phyloP scores from a whole-genome alignment of 2,329 filamentous ascomycete genomes.

The Thelonectria rubi region DNA sequence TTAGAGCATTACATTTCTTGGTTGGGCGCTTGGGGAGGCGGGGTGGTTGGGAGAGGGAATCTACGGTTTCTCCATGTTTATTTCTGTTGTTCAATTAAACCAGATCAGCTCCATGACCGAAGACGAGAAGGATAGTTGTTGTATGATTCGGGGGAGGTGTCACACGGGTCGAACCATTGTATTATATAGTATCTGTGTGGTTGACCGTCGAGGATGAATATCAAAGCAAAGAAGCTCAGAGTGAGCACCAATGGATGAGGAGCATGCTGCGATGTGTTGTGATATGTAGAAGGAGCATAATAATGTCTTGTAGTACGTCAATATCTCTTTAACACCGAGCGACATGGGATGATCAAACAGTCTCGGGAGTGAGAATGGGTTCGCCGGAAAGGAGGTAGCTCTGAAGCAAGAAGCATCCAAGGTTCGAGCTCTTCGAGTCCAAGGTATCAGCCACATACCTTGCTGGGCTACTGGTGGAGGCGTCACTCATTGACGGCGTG shows the following conservation, averaged over 20 bases:
- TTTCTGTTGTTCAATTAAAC: slow-evolving; percentile 16
- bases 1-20: slow-evolving; percentile 36
- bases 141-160: slow-evolving; percentile 32
- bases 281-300: too few species aligned
- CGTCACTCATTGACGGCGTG: too few species aligned
- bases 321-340: too few species aligned
- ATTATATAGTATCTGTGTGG: slow-evolving; percentile 32
- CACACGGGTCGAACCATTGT: slow-evolving; percentile 23
- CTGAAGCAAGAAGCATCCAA: too few species aligned
- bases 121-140: slow-evolving; percentile 25
- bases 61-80: slow-evolving; percentile 6
- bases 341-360: too few species aligned
- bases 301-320: too few species aligned
- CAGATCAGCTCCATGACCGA: slow-evolving; percentile 16
- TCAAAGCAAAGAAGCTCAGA: slow-evolving; percentile 25
- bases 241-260: slow-evolving; percentile 19
- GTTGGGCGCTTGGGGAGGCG: slow-evolving; percentile 34
- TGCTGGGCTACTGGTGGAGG: too few species aligned
- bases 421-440: too few species aligned
- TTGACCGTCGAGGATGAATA: slow-evolving; percentile 19
- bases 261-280: neutral
- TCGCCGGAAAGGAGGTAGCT: too few species aligned
- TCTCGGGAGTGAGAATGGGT: too few species aligned
- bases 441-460: too few species aligned
- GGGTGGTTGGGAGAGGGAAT: slow-evolving; percentile 23